phyloP scores from a whole-genome alignment of 2,329 filamentous ascomycete species.

The Paecilomyces fulvus region DNA sequence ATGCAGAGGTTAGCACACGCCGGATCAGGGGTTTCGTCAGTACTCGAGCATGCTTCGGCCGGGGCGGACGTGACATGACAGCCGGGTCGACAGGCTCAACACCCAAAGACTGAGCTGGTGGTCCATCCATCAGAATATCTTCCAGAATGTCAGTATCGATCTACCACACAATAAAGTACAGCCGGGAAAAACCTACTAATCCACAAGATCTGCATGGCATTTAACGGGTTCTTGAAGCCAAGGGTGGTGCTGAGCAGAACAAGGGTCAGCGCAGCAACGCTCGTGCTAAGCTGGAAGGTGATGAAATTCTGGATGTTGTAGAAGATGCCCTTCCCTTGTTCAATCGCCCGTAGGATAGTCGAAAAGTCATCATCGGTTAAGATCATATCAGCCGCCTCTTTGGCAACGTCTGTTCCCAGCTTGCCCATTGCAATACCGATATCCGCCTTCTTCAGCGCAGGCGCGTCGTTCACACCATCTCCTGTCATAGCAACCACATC shows the following conservation, averaged over 20 bases:
- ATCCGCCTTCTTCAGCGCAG: slow-evolving; percentile 91
- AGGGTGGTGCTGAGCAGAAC: slow-evolving; percentile 88
- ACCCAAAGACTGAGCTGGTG: slow-evolving; percentile 90
- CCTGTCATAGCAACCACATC: slow-evolving; percentile 99
- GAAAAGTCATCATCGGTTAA: slow-evolving; percentile 84
- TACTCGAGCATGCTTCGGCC: slow-evolving; percentile 78
- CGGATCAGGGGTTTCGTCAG: slow-evolving; percentile 76
- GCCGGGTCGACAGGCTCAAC: slow-evolving; percentile 91
- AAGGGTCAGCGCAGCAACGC: slow-evolving; percentile 81
- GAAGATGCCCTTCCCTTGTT: slow-evolving; percentile 98
- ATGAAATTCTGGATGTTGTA: slow-evolving; percentile 99
- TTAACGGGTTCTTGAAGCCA: slow-evolving; percentile 89
- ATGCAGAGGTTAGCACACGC: slow-evolving; percentile 77
- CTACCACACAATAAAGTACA: not conserved
- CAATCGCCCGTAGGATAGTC: slow-evolving; percentile 86
- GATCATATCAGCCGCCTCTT: slow-evolving; percentile 86
- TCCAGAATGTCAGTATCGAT: slow-evolving; percentile 15
- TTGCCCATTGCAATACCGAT: slow-evolving; percentile 97
- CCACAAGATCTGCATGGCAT: slow-evolving; percentile 99
- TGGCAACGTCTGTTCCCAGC: slow-evolving; percentile 92
- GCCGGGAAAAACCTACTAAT: slow-evolving; percentile 65
- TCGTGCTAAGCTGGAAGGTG: slow-evolving; percentile 96
- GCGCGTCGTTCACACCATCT: slow-evolving; percentile 95
- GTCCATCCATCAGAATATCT: slow-evolving; percentile 99
- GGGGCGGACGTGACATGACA: slow-evolving; percentile 85